Conservation (phyloP, 441 rosid species). For the Bocquillonia castaneifolia region DNA sequence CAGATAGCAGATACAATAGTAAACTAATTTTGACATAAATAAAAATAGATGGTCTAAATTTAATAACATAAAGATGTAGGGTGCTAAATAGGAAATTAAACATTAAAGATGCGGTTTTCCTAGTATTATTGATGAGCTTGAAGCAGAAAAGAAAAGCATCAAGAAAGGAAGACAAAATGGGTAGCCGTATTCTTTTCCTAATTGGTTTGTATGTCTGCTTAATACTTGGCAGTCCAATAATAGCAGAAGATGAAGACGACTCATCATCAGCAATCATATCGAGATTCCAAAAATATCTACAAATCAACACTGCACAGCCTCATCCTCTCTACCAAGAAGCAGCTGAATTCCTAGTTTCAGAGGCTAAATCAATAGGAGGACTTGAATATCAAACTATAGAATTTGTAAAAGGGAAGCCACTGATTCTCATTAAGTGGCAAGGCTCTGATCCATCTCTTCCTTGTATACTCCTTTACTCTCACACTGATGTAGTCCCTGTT, state of each 20-base stretch:
- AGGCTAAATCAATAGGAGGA: constrained; percentile 60
- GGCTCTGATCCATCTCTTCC: constrained; percentile 66
- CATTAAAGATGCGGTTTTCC: no score
- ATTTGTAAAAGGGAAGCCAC: constrained; percentile 59
- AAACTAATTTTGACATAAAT: no score
- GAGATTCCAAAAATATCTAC: constrained; percentile 81
- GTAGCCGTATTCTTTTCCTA: no score
- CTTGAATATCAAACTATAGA: constrained; percentile 56
- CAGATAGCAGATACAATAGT: no score
- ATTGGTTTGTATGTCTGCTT: not conserved
- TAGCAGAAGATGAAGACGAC: not conserved
- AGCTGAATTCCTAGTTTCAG: constrained; percentile 53
- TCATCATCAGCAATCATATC: constrained; percentile 32
- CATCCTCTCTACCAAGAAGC: constrained; percentile 56
- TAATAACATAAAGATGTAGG: no score
- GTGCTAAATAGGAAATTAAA: no score
- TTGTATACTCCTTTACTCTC: constrained; percentile 76
- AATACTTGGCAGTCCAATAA: not conserved
- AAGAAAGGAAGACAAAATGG: no score
- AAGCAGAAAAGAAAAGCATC: no score
- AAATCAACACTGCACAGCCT: constrained; percentile 86
- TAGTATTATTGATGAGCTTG: no score
- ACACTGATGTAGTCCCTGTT: constrained; percentile 89
- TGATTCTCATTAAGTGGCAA: constrained; percentile 68
- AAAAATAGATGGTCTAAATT: no score